phyloP scores from a whole-genome alignment of 176 grass and related monocot species.

The Puya raimondii region DNA sequence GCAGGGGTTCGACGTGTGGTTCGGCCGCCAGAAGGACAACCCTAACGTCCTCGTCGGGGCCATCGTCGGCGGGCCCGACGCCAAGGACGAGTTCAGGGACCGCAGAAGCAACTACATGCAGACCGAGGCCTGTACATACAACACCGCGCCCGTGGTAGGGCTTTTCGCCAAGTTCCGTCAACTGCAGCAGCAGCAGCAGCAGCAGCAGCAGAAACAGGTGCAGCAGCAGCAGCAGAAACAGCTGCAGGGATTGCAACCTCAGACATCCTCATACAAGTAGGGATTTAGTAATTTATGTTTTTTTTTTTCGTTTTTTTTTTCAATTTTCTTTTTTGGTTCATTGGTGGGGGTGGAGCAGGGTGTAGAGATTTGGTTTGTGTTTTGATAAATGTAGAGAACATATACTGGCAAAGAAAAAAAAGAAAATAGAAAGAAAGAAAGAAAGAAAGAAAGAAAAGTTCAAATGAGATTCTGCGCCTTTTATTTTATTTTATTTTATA shows the following conservation, averaged over 20 bases:
- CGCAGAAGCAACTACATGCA: slow-evolving; percentile 60
- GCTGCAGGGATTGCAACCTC: slow-evolving; percentile 18
- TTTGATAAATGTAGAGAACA: slow-evolving; percentile 4
- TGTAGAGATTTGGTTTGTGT: slow-evolving; percentile 29
- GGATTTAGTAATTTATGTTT: neutral
- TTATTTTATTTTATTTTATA: too few species aligned
- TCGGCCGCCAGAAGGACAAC: slow-evolving; percentile 39
- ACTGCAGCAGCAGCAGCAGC: slow-evolving; percentile 16
- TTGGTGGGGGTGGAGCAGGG: slow-evolving; percentile 9
- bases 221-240: neutral
- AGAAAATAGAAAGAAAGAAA: slow-evolving; percentile 12
- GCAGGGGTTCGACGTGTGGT: slow-evolving; percentile 77
- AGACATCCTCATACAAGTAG: slow-evolving; percentile 21
- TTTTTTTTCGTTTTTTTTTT: neutral
- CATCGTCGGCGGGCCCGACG: slow-evolving; percentile 76
- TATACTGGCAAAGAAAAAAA: slow-evolving; percentile 20
- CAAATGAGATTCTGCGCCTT: too few species aligned
- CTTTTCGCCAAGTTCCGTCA: slow-evolving; percentile 61
- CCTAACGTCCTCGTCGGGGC: slow-evolving; percentile 69
- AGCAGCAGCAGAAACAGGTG: neutral
- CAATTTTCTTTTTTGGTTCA: slow-evolving; percentile 17
- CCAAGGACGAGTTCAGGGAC: slow-evolving; percentile 56
- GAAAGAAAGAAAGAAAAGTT: neutral
- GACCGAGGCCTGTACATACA: slow-evolving; percentile 75
- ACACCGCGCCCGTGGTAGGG: slow-evolving; percentile 63